Conservation (phyloP, 352 stramenopile species). For the Thalassiosira ordinaria region DNA sequence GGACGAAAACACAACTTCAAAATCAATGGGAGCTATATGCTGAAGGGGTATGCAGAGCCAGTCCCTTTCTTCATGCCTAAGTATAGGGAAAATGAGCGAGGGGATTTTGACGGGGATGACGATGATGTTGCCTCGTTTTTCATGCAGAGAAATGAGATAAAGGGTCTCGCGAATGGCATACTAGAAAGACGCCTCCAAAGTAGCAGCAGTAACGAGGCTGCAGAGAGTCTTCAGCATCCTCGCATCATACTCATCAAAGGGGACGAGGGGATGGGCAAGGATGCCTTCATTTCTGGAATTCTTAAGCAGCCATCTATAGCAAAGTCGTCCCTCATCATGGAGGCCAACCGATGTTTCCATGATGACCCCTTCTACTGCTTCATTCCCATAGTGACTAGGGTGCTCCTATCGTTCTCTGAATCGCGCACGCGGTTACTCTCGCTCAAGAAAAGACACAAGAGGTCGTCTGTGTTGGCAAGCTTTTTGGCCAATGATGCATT, state of each 20-base stretch:
- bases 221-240: background rate
- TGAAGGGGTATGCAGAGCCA: slow-evolving; percentile 65
- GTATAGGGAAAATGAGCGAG: no score
- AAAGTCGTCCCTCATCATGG: slow-evolving; percentile 16
- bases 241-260: slow-evolving; percentile 26
- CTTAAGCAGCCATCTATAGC: slow-evolving; percentile 18
- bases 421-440: slow-evolving; percentile 19
- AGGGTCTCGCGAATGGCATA: slow-evolving; percentile 15
- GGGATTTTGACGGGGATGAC: slow-evolving; percentile 4
- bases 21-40: slow-evolving; percentile 40
- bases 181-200: background rate
- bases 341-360: slow-evolving; percentile 43
- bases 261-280: slow-evolving; percentile 25
- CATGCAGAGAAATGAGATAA: slow-evolving; percentile 25
- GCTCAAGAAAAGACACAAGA: slow-evolving; percentile 27
- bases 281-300: slow-evolving; percentile 31
- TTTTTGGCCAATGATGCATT: slow-evolving; percentile 41
- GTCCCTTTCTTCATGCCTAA: slow-evolving; percentile 60
- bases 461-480: slow-evolving; percentile 19
- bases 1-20: slow-evolving; percentile 30
- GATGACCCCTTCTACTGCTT: slow-evolving; percentile 50
- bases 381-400: slow-evolving; percentile 40
- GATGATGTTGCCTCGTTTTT: slow-evolving; percentile 38
- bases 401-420: slow-evolving; percentile 28
- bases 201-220: background rate